These are phyloP conservation scores for Talaromyces rugulosus DNA, from an alignment of 2,329 filamentous ascomycete genomes.

Conservation along the genomic window DNA sequence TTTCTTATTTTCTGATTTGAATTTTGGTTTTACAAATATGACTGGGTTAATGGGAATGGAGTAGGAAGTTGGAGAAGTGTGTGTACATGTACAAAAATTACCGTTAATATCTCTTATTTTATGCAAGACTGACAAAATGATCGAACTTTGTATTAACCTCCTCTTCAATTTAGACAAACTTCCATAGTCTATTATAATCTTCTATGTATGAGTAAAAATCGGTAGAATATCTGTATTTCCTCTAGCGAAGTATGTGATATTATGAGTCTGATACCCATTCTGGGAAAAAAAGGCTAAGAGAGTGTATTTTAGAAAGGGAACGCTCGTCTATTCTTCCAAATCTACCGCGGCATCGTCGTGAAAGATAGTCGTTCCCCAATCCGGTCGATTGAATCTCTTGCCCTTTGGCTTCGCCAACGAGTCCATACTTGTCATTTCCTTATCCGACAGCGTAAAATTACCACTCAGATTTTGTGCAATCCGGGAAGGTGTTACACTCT, in stretches of 20 bases:
- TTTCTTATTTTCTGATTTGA: conserved; percentile 6
- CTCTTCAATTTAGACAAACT: too few relatives aligned
- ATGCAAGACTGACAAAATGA: too few relatives aligned
- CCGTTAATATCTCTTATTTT: neutral
- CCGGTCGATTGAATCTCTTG: conserved; percentile 20
- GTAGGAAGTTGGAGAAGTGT: neutral
- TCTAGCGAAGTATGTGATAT: neutral
- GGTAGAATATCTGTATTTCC: neutral
- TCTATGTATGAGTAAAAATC: neutral
- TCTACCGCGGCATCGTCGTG: conserved; percentile 21
- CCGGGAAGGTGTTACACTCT: conserved; percentile 41
- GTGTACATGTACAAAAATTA: neutral
- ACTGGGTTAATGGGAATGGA: conserved; percentile 3
- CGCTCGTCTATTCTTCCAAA: conserved; percentile 18
- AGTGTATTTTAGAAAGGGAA: neutral
- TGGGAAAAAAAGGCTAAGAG: too few relatives aligned
- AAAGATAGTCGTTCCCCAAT: conserved; percentile 21
- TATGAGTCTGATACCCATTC: neutral
- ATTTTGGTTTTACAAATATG: conserved; percentile 5
- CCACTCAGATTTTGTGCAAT: conserved; percentile 47
- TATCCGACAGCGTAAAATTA: conserved; percentile 14
- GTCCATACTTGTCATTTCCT: conserved; percentile 15
- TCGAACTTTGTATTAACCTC: too few relatives aligned
- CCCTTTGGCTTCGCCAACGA: conserved; percentile 11
- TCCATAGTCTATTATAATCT: too few relatives aligned